These are phyloP conservation scores for Pythium brassicae DNA, from an alignment of 352 stramenopile genomes.

Conservation along the genomic window DNA sequence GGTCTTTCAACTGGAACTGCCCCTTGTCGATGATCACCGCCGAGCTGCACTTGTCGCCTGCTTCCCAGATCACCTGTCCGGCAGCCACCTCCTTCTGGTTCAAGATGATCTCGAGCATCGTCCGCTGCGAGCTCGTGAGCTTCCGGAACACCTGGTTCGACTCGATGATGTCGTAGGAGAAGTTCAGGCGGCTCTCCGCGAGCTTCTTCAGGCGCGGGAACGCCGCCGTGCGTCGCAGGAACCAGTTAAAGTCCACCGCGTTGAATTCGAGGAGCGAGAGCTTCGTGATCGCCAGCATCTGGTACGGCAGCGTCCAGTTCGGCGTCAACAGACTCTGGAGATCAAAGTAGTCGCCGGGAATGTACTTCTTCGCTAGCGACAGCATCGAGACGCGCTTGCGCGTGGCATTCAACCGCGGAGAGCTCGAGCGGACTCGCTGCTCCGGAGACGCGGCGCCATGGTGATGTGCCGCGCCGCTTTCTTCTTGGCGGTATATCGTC, in stretches of 20 bases:
- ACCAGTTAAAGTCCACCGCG: conserved; percentile 82
- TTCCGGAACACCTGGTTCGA: conserved; percentile 76
- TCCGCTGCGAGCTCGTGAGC: conserved; percentile 79
- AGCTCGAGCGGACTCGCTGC: conserved; percentile 4
- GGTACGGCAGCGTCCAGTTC: conserved; percentile 54
- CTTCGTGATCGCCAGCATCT: conserved; percentile 63
- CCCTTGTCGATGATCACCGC: conserved; percentile 81
- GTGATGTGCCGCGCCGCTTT: not conserved
- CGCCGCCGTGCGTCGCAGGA: conserved; percentile 63
- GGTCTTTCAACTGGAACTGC: conserved; percentile 63
- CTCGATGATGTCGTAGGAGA: conserved; percentile 77
- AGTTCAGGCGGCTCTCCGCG: conserved; percentile 67
- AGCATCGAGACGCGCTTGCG: conserved; percentile 58
- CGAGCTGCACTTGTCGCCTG: conserved; percentile 53
- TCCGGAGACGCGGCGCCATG: not conserved
- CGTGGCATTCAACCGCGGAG: conserved; percentile 19
- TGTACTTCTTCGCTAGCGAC: conserved; percentile 69
- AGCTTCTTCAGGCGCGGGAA: conserved; percentile 73
- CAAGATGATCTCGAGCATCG: conserved; percentile 82
- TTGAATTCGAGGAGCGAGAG: conserved; percentile 81
- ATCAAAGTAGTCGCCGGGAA: conserved; percentile 88
- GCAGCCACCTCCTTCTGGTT: conserved; percentile 47
- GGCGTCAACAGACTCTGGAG: conserved; percentile 74
- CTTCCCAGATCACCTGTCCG: conserved; percentile 73
- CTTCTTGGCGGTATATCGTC: conserved; percentile 34